phyloP scores from a whole-genome alignment of 2,329 filamentous ascomycete genomes.

The Apiospora rasikravindrae region DNA sequence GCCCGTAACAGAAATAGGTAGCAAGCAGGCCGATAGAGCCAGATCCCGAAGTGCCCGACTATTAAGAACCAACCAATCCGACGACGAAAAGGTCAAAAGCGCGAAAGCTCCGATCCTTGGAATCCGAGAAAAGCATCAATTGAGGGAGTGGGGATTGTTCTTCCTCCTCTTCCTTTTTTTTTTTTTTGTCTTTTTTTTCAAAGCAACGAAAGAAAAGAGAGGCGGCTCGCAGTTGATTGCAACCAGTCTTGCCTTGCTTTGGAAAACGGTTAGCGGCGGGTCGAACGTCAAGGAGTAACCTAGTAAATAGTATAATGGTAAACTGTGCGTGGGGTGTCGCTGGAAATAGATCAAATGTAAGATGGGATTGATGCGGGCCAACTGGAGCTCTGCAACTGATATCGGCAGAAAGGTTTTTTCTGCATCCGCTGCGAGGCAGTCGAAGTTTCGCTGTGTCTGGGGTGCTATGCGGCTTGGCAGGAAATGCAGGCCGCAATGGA shows the following conservation, averaged over 20 bases:
- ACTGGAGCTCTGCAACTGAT: background rate
- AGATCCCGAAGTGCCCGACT: background rate
- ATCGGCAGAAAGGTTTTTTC: background rate
- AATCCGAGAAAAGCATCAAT: background rate
- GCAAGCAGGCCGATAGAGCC: background rate
- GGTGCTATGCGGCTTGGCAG: background rate
- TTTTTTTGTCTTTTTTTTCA: too few species aligned
- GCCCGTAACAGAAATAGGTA: background rate
- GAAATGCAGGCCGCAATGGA: background rate
- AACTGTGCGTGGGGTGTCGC: too few species aligned
- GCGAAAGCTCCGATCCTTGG: background rate
- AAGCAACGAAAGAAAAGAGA: background rate
- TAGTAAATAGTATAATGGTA: background rate
- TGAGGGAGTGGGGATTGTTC: background rate
- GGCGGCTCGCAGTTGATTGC: background rate
- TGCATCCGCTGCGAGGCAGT: background rate
- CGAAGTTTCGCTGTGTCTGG: background rate
- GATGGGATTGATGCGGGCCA: constrained; percentile 5
- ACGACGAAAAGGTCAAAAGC: background rate
- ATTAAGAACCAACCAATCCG: background rate
- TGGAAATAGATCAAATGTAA: background rate
- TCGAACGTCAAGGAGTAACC: background rate
- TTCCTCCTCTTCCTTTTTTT: background rate
- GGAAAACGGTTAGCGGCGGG: constrained; percentile 5
- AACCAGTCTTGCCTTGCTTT: constrained; percentile 1